Base-by-base conservation (phyloP, 805 yeast species). In the Blastobotrys attinorum region DNA sequence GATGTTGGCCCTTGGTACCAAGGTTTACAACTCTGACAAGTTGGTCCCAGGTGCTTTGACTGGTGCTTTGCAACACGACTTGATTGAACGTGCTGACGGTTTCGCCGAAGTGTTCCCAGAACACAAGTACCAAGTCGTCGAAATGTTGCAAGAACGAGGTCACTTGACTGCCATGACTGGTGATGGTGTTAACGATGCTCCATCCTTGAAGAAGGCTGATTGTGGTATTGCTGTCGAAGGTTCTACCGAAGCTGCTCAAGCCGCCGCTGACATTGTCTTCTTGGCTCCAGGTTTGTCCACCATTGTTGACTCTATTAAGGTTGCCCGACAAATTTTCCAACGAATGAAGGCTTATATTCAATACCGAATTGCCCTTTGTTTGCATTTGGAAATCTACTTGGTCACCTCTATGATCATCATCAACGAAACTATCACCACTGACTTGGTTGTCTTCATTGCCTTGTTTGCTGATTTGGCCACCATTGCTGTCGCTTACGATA, bases 111-210 rank as follows among this genome's bases (percentile, higher is more conserved):
- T 87, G 66, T 87, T 87, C 94, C 96, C 96, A 59, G 95, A 87
- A 77, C 96, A 87, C 77, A 87, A 87, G 75, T 86, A 84, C 76
- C 85, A 82, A 67, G 95, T 89, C 63, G 96, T 87, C 70, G 95
- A 86, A 75, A 85, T 86, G 67, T 78, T 87, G 70, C 96, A 87
- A 77, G 77, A 81, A 68, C 82, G 95, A 79, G 96, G 96, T 72
- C 86, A 83, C 81, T 78, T 87, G 73, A 95, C 88, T 73, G 96
- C 96, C 71, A 87, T 87, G 96, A 87, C 96, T 76, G 96, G 96
- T 83, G 96, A 87, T 68, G 96, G 96, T 85, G 96, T 87, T 67
- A 87, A 87, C 77, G 96, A 87, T 73, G 95, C 96, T 62, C 96
- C 96, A 63, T 87, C 96, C 55, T 79, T 87, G 73, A 87, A 87